phyloP scores from a whole-genome alignment of 2,329 filamentous ascomycete genomes.

The Verticillium tricorpus region DNA sequence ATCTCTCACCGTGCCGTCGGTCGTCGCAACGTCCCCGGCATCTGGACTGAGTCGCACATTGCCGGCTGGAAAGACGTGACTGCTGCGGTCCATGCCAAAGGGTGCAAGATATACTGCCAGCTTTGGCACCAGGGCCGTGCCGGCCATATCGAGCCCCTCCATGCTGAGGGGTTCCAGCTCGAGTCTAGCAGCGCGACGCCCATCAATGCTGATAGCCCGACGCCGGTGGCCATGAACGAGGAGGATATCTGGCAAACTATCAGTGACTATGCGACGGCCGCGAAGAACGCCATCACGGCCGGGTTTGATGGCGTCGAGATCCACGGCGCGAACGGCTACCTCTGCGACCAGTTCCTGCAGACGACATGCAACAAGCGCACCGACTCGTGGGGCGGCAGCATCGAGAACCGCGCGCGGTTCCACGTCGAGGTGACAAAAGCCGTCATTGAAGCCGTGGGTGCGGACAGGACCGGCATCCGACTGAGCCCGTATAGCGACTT shows the following conservation, averaged over 20 bases:
- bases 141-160: constrained; percentile 25
- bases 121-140: constrained; percentile 61
- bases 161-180: constrained; percentile 43
- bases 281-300: constrained; percentile 51
- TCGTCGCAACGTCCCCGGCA: constrained; percentile 47
- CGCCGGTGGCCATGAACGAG: constrained; percentile 60
- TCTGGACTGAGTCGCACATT: constrained; percentile 53
- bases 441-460: constrained; percentile 38
- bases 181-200: constrained; percentile 36
- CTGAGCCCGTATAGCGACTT: constrained; percentile 54
- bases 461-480: constrained; percentile 47
- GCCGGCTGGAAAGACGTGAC: constrained; percentile 56
- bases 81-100: constrained; percentile 58
- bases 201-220: constrained; percentile 41
- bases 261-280: constrained; percentile 50
- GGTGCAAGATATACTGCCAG: constrained; percentile 58
- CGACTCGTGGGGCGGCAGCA: constrained; percentile 49
- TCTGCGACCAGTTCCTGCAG: constrained; percentile 60
- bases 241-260: constrained; percentile 63
- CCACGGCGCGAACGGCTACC: constrained; percentile 53
- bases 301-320: constrained; percentile 69
- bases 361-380: constrained; percentile 45
- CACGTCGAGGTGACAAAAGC: constrained; percentile 43
- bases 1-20: constrained; percentile 44
- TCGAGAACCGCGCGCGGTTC: constrained; percentile 49